phyloP scores from a whole-genome alignment of 2,329 filamentous ascomycete genomes.

The Hypoxylon sp. region DNA sequence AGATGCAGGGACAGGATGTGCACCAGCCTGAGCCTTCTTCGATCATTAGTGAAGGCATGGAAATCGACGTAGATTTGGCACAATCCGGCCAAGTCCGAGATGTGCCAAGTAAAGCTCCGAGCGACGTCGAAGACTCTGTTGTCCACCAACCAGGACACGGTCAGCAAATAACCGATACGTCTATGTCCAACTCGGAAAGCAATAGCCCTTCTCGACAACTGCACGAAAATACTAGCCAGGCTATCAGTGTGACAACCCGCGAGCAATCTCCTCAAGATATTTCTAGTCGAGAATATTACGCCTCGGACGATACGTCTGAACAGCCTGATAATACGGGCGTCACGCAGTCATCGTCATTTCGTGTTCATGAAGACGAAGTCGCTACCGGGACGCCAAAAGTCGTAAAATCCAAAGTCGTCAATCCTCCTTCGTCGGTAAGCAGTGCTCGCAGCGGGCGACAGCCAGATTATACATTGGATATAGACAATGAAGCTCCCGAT shows the following conservation, averaged over 20 bases:
- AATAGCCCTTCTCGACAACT: constrained; percentile 45
- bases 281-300: constrained; percentile 1
- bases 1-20: background rate
- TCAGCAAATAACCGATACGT: constrained; percentile 27
- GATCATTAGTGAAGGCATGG: background rate
- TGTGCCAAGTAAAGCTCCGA: background rate
- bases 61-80: background rate
- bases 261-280: constrained; percentile 10
- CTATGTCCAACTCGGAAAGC: constrained; percentile 39
- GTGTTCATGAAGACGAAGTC: constrained; percentile 31
- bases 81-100: background rate
- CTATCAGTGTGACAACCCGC: constrained; percentile 17
- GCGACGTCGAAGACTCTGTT: constrained; percentile 22
- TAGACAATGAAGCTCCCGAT: constrained; percentile 41
- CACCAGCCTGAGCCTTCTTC: background rate
- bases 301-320: background rate
- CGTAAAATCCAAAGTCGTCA: constrained; percentile 44
- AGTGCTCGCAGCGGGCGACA: constrained; percentile 60
- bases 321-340: constrained; percentile 8
- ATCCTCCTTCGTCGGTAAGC: constrained; percentile 49
- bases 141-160: constrained; percentile 34
- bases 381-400: constrained; percentile 40
- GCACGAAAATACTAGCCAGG: constrained; percentile 39
- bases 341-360: constrained; percentile 30
- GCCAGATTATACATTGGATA: constrained; percentile 53